Base-by-base conservation (phyloP, 345 rosid genomes). In the Zanthoxylum bungeanum region DNA sequence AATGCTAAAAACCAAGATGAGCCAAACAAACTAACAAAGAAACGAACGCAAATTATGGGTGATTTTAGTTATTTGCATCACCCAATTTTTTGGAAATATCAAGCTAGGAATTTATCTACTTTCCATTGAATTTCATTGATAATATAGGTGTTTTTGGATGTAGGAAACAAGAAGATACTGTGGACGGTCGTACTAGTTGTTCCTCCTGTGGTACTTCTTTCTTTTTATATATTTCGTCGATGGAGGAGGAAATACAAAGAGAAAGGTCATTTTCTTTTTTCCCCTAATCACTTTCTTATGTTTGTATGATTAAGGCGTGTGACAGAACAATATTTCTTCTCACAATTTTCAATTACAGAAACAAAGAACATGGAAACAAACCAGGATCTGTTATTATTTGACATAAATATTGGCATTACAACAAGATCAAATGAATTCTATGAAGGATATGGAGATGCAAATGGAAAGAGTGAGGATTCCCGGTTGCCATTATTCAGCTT, bases 401-500 rank as follows among this genome's bases (percentile, higher is more conserved):
- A 74, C 27, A 22, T 67, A 49, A 69, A 74, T 31, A 67, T 50
- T 62, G 39, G 46, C 72, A 59, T 2, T 30, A 22, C 7, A 0
- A 39, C 22, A 6, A 39, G 68, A 2, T 19, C 7, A 7, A 16
- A 46, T 67, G 77, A 74, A 37, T 0, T 76, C 19, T n/a, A 21
- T 4, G 44, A 34, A 1, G 7, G n/a, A 0, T 59, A 44, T 7
- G 46, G 21, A 22, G 21, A 14, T 0, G 65, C 40, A n/a, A 51
- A 57, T 42, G 40, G 28, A 14, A 69, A 8, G 28, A 27, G 9
- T 3, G 34, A 61, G 44, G 74, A 71, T 58, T n/a, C 58, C 2
- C 24, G 9, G 50, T 63, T 72, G 62, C 81, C 75, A 22, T 34
- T 72, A 25, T 77, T 81, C 64, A 73, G 75, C 69, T 75, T 78